phyloP scores from a whole-genome alignment of 2,329 filamentous ascomycete genomes.

The Aspergillus sclerotialis region DNA sequence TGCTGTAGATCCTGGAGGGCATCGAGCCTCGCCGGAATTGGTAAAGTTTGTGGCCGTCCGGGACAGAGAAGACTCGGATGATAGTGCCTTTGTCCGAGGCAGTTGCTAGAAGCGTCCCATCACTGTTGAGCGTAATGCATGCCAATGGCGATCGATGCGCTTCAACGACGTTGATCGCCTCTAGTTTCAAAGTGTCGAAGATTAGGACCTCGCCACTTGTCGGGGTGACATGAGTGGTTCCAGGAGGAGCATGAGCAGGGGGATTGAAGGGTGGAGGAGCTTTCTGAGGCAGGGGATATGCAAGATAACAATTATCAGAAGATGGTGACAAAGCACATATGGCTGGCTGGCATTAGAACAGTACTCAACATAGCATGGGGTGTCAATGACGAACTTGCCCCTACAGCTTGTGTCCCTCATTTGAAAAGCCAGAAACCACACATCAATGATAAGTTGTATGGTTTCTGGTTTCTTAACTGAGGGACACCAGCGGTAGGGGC shows the following conservation, averaged over 20 bases:
- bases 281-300: conserved; percentile 76
- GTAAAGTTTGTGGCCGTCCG: conserved; percentile 84
- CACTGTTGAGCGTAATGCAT: conserved; percentile 83
- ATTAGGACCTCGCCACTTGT: conserved; percentile 89
- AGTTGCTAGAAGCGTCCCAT: conserved; percentile 85
- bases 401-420: too few relatives aligned
- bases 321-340: conserved; percentile 91
- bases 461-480: too few relatives aligned
- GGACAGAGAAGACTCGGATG: conserved; percentile 90
- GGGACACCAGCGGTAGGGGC: too few relatives aligned
- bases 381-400: too few relatives aligned
- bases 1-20: conserved; percentile 92
- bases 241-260: conserved; percentile 77
- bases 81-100: conserved; percentile 97
- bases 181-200: conserved; percentile 81
- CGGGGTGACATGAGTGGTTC: conserved; percentile 65
- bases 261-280: conserved; percentile 46
- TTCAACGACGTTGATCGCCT: conserved; percentile 91
- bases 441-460: too few relatives aligned
- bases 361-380: neutral
- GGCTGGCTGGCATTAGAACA: conserved; percentile 41
- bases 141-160: conserved; percentile 88
- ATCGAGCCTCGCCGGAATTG: conserved; percentile 95
- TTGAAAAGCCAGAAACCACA: too few relatives aligned
- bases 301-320: conserved; percentile 91